These are phyloP conservation scores for Hypoxylon sp. DNA, from an alignment of 2,329 filamentous ascomycete species.

Conservation along the genomic window DNA sequence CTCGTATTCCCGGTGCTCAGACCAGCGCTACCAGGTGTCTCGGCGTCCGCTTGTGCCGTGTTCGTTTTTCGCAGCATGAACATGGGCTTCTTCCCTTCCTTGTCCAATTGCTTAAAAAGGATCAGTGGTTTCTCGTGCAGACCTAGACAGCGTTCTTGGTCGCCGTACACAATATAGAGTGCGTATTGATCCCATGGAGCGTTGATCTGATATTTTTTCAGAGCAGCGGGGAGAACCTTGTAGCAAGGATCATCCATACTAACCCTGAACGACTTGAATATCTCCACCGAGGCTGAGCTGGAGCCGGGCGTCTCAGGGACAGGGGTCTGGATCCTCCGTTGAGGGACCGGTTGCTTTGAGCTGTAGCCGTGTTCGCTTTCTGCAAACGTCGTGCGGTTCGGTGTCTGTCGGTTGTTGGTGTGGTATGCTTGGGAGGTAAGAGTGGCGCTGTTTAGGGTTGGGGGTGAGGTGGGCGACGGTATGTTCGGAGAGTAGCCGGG, in stretches of 20 bases:
- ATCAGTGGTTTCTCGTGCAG: constrained; percentile 95
- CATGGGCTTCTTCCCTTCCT: constrained; percentile 98
- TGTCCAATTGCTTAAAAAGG: constrained; percentile 96
- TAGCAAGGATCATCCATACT: constrained; percentile 98
- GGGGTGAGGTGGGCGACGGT: constrained; percentile 78
- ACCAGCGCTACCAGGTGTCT: constrained; percentile 67
- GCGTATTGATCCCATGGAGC: constrained; percentile 98
- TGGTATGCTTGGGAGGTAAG: constrained; percentile 73
- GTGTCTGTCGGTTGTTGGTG: constrained; percentile 66
- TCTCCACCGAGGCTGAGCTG: constrained; percentile 80
- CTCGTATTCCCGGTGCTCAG: constrained; percentile 59
- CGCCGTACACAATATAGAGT: constrained; percentile 98
- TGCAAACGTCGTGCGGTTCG: constrained; percentile 67
- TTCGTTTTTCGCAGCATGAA: constrained; percentile 90
- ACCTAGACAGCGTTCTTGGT: constrained; percentile 93
- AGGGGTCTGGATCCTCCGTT: constrained; percentile 72
- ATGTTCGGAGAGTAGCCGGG: constrained; percentile 76
- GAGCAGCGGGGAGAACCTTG: constrained; percentile 93
- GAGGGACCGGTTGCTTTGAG: constrained; percentile 58
- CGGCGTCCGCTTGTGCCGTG: constrained; percentile 63
- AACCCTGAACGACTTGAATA: constrained; percentile 98
- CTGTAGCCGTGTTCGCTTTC: constrained; percentile 62
- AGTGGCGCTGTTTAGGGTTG: constrained; percentile 64
- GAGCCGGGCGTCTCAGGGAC: constrained; percentile 71
- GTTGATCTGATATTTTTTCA: constrained; percentile 99